Evolutionary conservation across 2,329 filamentous ascomycete genomes (phyloP).

Genomic region (Fusarium liriodendri): DNA sequence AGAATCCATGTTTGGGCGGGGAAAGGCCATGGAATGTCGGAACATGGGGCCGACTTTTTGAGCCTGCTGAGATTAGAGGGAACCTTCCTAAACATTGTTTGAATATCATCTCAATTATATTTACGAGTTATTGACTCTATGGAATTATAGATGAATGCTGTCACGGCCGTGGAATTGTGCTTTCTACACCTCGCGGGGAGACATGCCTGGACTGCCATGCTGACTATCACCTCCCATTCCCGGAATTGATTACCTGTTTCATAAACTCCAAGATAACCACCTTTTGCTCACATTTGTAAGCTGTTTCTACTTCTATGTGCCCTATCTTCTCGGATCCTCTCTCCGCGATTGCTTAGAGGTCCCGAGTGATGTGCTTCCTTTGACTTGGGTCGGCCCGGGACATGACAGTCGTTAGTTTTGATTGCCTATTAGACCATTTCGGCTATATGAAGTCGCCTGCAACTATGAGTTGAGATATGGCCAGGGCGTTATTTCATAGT

Average conservation of each 20-base stretch:
- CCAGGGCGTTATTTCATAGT: background rate
- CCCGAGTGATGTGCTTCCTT: background rate
- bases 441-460: background rate
- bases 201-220: background rate
- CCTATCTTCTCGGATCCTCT: background rate
- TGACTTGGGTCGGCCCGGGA: background rate
- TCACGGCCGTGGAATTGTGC: background rate
- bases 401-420: background rate
- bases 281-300: background rate
- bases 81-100: no score
- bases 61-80: background rate
- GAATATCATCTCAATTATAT: background rate
- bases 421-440: background rate
- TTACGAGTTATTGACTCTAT: no score
- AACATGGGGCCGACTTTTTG: background rate
- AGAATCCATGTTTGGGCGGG: background rate
- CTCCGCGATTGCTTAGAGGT: background rate
- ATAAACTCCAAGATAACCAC: constrained; percentile 5
- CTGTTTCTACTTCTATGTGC: no score
- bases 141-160: background rate
- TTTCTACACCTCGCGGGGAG: background rate
- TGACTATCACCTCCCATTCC: background rate
- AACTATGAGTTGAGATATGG: no score
- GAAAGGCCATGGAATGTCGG: background rate
- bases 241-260: background rate